Base-by-base conservation (phyloP, 306 rosid species). In the Rosa multiflora region DNA sequence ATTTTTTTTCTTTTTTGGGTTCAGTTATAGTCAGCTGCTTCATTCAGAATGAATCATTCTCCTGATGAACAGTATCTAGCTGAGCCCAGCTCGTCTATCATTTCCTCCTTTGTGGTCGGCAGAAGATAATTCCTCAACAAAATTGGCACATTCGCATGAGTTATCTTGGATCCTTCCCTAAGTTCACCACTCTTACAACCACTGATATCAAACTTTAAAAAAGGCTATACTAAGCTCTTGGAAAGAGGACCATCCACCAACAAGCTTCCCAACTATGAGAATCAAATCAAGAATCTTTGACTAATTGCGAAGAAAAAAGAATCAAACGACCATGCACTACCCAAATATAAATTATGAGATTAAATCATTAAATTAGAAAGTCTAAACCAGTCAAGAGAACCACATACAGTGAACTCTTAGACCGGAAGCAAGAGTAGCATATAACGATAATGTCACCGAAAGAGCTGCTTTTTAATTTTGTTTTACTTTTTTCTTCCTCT, bases 321-420 rank as follows among this genome's bases (percentile, higher is more conserved):
- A 61, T 5, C 13, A 43, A 62, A 47, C 42, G 29, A 43, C 39
- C 59, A 10, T 5, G 0, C 26, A 62, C 20, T 29, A 44, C 39
- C 52, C 63, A 76, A 11, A 70, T 51, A 73, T 73, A 56, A 80
- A 61, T 59, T 72, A 78, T 51, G 49, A 40, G 78, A 79, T 79
- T 76, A 73, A 73, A 72, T 75, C 23, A 72, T 78, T 77, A 69
- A 72, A 78, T 67, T 76, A n/a, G 67, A 71, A 73, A 67, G 80
- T 76, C 37, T 64, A 49, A 85, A 74, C 63, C 83, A 71, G 81
- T 64, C 68, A 9, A 66, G 83, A 75, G 74, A 77, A 73, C 80
- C 58, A 46, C 39, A 72, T 66, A 71, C 55, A 40, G 26, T 62
- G 79, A 81, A 81, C 63, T 75, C 73, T 20, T 47, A 49, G 78